Conservation (phyloP, 352 stramenopile genomes). For the Pythium sukuiense region DNA sequence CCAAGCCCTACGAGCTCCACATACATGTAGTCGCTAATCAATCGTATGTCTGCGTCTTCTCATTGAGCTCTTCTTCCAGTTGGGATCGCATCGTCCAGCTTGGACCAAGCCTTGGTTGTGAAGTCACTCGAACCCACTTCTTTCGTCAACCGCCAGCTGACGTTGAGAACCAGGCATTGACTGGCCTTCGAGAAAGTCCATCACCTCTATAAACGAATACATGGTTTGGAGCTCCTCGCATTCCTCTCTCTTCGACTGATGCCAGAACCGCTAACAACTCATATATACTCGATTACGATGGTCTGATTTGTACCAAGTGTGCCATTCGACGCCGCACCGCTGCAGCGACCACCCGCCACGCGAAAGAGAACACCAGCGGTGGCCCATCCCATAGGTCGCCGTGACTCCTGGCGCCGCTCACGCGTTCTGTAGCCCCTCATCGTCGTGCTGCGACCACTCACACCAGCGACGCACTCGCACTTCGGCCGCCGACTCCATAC, state of each 20-base stretch:
- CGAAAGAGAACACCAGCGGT: constrained; percentile 3
- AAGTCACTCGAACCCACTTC: neutral
- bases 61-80: neutral
- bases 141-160: neutral
- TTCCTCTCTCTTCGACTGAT: too few species aligned
- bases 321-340: neutral
- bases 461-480: constrained; percentile 6
- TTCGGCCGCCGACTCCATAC: neutral
- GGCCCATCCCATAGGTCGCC: constrained; percentile 3
- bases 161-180: neutral
- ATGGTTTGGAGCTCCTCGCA: neutral
- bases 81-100: neutral
- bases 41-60: neutral
- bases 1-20: too few species aligned
- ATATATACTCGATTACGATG: neutral
- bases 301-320: constrained; percentile 7
- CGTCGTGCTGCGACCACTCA: neutral
- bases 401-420: constrained; percentile 7
- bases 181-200: neutral
- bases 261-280: neutral
- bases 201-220: neutral
- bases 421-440: constrained; percentile 8
- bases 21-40: neutral
- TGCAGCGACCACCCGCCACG: neutral
- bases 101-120: neutral